Conservation (phyloP, 179 eudicot genomes). For the Gypsophila paniculata region DNA sequence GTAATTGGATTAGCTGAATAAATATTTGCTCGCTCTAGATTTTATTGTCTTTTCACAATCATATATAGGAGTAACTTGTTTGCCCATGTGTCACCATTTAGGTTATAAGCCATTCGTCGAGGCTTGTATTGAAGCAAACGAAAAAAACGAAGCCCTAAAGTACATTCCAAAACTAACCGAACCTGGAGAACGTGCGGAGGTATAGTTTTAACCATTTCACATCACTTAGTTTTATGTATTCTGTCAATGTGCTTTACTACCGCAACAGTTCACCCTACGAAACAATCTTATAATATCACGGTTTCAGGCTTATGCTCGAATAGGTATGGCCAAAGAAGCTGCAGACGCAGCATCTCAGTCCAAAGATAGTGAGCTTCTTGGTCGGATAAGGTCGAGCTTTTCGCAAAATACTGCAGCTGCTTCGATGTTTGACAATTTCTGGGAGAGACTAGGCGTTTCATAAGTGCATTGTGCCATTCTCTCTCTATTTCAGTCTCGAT, state of each 20-base stretch:
- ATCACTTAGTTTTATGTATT: background rate
- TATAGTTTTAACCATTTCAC: constrained; percentile 21
- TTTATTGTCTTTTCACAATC: background rate
- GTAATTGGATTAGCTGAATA: background rate
- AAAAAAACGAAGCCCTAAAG: constrained; percentile 81
- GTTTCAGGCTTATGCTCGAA: constrained; percentile 76
- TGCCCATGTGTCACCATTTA: constrained; percentile 24
- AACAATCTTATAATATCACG: background rate
- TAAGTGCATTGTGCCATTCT: constrained; percentile 22
- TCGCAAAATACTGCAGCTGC: constrained; percentile 79
- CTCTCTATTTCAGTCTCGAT: background rate
- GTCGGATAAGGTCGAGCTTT: constrained; percentile 58
- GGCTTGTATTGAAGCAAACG: constrained; percentile 89
- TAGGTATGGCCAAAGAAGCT: constrained; percentile 97
- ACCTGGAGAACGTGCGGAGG: constrained; percentile 82
- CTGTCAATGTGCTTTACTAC: background rate
- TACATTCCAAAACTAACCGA: constrained; percentile 83
- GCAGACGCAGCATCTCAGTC: constrained; percentile 93
- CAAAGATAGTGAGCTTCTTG: constrained; percentile 79
- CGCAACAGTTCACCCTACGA: background rate
- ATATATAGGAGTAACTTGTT: background rate
- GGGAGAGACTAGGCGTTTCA: constrained; percentile 70
- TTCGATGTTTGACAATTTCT: constrained; percentile 71
- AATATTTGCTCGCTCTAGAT: background rate
- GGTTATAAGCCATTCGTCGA: constrained; percentile 95